Conservation (phyloP, 805 yeast genomes). For the Saccharomycopsis fermentans region DNA sequence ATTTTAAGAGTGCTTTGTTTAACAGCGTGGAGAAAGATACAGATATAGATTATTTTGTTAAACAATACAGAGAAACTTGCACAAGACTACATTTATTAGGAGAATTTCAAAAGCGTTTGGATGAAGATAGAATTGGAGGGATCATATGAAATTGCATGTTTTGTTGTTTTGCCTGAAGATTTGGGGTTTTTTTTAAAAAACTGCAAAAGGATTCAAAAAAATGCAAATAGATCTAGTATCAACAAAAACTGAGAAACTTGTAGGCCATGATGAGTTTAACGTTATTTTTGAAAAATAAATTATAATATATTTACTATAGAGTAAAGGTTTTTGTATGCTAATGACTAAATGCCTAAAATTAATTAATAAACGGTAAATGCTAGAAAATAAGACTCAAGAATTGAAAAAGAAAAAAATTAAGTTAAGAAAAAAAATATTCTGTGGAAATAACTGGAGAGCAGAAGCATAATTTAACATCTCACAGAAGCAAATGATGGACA, state of each 20-base stretch:
- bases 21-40: conserved; percentile 2
- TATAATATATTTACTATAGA: background rate
- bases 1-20: conserved; percentile 4
- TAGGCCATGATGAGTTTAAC: no score
- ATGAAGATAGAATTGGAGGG: conserved; percentile 14
- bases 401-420: background rate
- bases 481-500: background rate
- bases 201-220: no score
- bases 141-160: background rate
- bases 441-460: background rate
- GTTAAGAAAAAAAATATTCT: background rate
- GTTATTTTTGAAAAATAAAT: background rate
- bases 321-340: background rate
- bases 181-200: no score
- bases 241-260: no score
- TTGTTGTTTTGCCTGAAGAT: background rate
- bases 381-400: background rate
- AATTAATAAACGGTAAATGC: background rate
- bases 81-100: conserved; percentile 1
- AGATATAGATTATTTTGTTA: conserved; percentile 2
- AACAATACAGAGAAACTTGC: conserved; percentile 1
- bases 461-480: no score
- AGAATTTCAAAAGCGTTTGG: conserved; percentile 8
- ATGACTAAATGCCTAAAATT: background rate
- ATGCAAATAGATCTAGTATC: no score